Percentiles rank a stretch among this genome's conserved stretches.
Conservation (phyloP, 768 basidiomycete genomes). For the Boletus subparvulus region DNA sequence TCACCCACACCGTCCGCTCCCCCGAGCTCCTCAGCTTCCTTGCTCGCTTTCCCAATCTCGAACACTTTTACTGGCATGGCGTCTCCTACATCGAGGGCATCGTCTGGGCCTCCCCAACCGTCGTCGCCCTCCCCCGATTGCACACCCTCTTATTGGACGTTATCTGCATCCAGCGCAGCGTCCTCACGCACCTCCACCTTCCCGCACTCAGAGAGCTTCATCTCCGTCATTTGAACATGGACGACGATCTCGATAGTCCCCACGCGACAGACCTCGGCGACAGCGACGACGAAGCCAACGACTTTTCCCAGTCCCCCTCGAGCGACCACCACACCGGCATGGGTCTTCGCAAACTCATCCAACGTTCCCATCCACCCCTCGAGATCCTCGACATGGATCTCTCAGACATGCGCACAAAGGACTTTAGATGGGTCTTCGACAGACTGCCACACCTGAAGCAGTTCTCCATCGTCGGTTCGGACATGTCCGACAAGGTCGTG, state of each 20-base stretch:
- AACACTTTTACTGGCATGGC: slow-evolving; percentile 57
- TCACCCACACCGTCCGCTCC: slow-evolving; percentile 42
- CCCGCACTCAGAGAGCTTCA: slow-evolving; percentile 60
- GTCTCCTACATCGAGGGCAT: slow-evolving; percentile 47
- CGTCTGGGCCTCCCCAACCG: slow-evolving; percentile 29
- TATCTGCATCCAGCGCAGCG: slow-evolving; percentile 60
- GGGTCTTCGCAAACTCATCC: slow-evolving; percentile 67
- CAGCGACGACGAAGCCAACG: slow-evolving; percentile 69
- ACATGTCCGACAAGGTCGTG: slow-evolving; percentile 77
- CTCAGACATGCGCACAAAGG: slow-evolving; percentile 82
- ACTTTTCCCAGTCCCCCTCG: slow-evolving; percentile 74
- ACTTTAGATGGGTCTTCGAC: slow-evolving; percentile 69
- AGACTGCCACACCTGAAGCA: slow-evolving; percentile 51
- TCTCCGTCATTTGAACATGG: slow-evolving; percentile 68
- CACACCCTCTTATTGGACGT: slow-evolving; percentile 55
- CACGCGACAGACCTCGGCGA: slow-evolving; percentile 56
- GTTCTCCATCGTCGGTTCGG: slow-evolving; percentile 75
- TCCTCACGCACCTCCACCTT: slow-evolving; percentile 63
- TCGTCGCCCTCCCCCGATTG: slow-evolving; percentile 57
- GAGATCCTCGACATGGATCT: slow-evolving; percentile 74
- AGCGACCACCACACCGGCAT: slow-evolving; percentile 80
- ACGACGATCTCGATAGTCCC: slow-evolving; percentile 40
- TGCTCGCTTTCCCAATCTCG: slow-evolving; percentile 56
- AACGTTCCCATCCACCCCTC: slow-evolving; percentile 61
- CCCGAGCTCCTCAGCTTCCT: slow-evolving; percentile 60